Percentiles rank a stretch among this genome's conserved stretches.
Conservation (phyloP, 1,284 basidiomycete species). For the Omphalotus olearius region DNA sequence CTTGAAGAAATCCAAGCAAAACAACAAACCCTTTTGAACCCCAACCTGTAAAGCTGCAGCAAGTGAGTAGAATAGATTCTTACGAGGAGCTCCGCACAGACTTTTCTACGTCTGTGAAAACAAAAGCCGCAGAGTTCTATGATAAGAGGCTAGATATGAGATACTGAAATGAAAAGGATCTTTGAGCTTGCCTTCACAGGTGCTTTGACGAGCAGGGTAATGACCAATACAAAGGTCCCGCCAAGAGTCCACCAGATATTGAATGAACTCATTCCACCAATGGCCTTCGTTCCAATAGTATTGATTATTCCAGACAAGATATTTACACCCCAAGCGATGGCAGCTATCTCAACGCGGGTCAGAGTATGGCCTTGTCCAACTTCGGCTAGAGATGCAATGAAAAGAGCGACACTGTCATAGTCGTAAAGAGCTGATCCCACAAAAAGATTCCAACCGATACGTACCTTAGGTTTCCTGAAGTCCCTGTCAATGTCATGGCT, state of each 20-base stretch:
- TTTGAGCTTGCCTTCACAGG: slow-evolving; percentile 40
- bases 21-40: slow-evolving; percentile 50
- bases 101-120: slow-evolving; percentile 59
- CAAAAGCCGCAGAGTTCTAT: slow-evolving; percentile 50
- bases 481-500: slow-evolving; percentile 58
- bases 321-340: slow-evolving; percentile 57
- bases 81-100: slow-evolving; percentile 18
- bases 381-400: slow-evolving; percentile 50
- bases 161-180: background rate
- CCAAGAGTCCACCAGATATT: slow-evolving; percentile 62
- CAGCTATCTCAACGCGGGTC: slow-evolving; percentile 46
- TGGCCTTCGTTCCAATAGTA: slow-evolving; percentile 52
- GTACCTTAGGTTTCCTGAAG: slow-evolving; percentile 55
- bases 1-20: slow-evolving; percentile 56
- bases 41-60: slow-evolving; percentile 52
- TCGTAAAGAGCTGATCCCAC: background rate
- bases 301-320: slow-evolving; percentile 51
- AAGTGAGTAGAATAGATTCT: slow-evolving; percentile 3
- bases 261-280: slow-evolving; percentile 52
- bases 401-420: slow-evolving; percentile 42
- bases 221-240: slow-evolving; percentile 54
- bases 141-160: background rate
- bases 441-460: slow-evolving; percentile 4
- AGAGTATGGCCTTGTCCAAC: slow-evolving; percentile 43
- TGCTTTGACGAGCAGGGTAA: slow-evolving; percentile 51